Percentiles rank a stretch among this genome's conserved stretches.
These are phyloP conservation scores for Hebeloma cylindrosporum DNA, from an alignment of 768 basidiomycete genomes.

Conservation along the genomic window DNA sequence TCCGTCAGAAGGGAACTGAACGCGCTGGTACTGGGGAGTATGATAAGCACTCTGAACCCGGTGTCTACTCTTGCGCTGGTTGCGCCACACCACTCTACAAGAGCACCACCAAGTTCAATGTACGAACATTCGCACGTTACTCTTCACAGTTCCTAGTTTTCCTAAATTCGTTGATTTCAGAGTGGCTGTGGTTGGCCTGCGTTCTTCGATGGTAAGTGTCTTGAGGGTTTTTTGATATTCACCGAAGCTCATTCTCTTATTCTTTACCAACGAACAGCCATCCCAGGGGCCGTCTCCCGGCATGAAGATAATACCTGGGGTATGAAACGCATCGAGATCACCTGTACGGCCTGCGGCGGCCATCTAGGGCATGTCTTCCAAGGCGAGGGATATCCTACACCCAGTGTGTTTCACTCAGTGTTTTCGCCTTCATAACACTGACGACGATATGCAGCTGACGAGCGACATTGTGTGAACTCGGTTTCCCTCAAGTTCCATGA, in stretches of 20 bases:
- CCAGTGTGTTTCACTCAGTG: slow-evolving; percentile 50
- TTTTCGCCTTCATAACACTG: background rate
- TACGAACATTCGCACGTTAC: slow-evolving; percentile 22
- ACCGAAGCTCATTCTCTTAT: slow-evolving; percentile 1
- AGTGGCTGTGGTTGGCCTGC: slow-evolving; percentile 98
- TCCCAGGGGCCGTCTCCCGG: slow-evolving; percentile 83
- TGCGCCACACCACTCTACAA: slow-evolving; percentile 86
- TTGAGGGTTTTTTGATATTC: background rate
- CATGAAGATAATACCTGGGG: slow-evolving; percentile 72
- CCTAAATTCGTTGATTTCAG: too few species aligned
- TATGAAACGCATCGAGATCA: slow-evolving; percentile 80
- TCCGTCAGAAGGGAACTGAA: slow-evolving; percentile 90
- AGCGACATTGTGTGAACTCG: slow-evolving; percentile 90
- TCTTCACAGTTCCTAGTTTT: too few species aligned
- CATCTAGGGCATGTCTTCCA: slow-evolving; percentile 97
- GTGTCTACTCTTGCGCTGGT: slow-evolving; percentile 77
- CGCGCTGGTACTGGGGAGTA: slow-evolving; percentile 74
- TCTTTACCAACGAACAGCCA: slow-evolving; percentile 44
- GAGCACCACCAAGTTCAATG: slow-evolving; percentile 85
- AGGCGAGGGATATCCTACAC: slow-evolving; percentile 80
- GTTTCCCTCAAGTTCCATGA: slow-evolving; percentile 77
- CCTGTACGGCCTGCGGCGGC: slow-evolving; percentile 86
- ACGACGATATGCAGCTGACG: slow-evolving; percentile 54
- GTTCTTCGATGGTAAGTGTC: slow-evolving; percentile 78
- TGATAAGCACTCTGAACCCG: slow-evolving; percentile 62